Evolutionary conservation across 345 rosid genomes (phyloP).

Genomic region (Gossypium raimondii): DNA sequence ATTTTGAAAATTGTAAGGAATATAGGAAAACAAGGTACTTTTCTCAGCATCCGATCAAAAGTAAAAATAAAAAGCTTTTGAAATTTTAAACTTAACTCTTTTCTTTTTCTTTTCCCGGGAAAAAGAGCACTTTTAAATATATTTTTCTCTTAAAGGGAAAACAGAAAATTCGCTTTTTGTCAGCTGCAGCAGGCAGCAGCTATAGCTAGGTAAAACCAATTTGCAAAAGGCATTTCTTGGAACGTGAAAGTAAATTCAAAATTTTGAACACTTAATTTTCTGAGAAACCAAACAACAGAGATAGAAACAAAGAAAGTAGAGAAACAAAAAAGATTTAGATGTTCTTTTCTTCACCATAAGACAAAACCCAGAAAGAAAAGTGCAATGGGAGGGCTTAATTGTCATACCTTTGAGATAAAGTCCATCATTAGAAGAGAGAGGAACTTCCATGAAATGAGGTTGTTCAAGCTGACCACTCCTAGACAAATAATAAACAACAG

Average conservation of each 20-base stretch:
- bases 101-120: neutral
- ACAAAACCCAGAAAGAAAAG: neutral
- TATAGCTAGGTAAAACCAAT: conserved; percentile 9
- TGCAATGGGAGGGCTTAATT: neutral
- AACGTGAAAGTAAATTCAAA: conserved; percentile 8
- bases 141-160: conserved; percentile 3
- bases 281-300: neutral
- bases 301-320: too few species aligned
- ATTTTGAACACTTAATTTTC: neutral
- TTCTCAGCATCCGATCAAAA: conserved; percentile 12
- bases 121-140: neutral
- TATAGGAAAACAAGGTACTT: neutral
- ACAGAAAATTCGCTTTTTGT: conserved; percentile 8
- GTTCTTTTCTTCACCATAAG: neutral
- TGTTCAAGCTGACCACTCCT: conserved; percentile 92
- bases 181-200: neutral
- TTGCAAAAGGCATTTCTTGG: conserved; percentile 5
- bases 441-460: conserved; percentile 94
- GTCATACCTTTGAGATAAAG: conserved; percentile 72
- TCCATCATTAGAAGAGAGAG: conserved; percentile 65
- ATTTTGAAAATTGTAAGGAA: conserved; percentile 1
- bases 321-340: neutral
- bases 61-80: neutral
- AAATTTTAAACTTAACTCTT: conserved; percentile 12
- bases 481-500: conserved; percentile 82